Evolutionary conservation across 306 rosid species (phyloP), one percentile per base, ranked within the genome.

Genomic region (Fragaria vesca): DNA sequence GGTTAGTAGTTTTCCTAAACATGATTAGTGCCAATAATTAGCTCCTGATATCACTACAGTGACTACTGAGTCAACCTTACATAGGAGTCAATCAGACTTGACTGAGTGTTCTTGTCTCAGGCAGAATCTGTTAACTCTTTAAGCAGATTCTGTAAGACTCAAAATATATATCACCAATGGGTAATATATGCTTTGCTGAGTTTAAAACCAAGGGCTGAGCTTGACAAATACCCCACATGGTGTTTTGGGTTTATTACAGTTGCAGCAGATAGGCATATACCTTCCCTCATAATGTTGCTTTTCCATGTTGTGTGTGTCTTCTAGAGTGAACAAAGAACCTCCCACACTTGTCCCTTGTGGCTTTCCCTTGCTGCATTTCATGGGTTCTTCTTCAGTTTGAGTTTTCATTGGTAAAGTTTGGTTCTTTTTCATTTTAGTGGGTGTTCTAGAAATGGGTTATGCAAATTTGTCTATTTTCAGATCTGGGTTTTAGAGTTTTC

Each of bases 241-340:
- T 66, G 84, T 80, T 60, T 73, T 58, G 85, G 72, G 80, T 45
- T 83, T 84, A 88, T 80, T 85, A 81, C 92, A 93, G 91, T 91
- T 81, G 81, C 91, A 60, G 57, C 47, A 45, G 24, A 57, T 42
- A 21, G 54, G 78, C 78, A 65, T 91, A 90, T 93, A 86, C 98
- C 91, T 93, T 91, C 84, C 94, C 97, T 85, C 93, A 80, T 86
- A 86, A 87, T 81, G 96, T 85, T 91, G 85, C 86, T 83, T 91
- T 79, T 87, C 79, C 81, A 69, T 83, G 92, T 83, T 88, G 84
- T 76, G 74, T 81, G 71, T 60, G 73, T 76, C 80, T 79, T 79
- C 71, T 73, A 61, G 71, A 82, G 75, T 18, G 36, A 80, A 74
- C 77, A 87, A 80, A 78, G 78, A 78, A 13, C 21, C 76, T 20